Evolutionary conservation across 2,329 filamentous ascomycete species (phyloP).

Genomic region (Aspergillus amoenus): DNA sequence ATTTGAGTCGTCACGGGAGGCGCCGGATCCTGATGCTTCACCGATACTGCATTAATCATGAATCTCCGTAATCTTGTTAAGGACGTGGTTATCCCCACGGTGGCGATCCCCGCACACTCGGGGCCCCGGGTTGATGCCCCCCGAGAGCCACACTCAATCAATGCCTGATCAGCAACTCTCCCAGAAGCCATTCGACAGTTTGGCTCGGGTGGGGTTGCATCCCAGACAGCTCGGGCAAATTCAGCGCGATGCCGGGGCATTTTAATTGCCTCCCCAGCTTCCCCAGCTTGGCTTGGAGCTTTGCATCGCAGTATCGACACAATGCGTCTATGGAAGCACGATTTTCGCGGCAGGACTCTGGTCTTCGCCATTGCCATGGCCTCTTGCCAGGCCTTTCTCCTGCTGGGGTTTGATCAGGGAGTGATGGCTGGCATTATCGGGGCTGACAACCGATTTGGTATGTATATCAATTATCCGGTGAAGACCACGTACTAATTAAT

Average conservation of each 20-base stretch:
- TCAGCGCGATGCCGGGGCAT: not conserved
- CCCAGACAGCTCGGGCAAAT: not conserved
- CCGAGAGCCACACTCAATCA: too few species aligned
- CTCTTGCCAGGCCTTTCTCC: constrained; percentile 42
- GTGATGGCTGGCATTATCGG: constrained; percentile 44
- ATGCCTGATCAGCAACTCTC: too few species aligned
- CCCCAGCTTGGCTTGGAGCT: not conserved
- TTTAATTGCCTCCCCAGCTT: not conserved
- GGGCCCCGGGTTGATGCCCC: too few species aligned
- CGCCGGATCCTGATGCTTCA: too few species aligned
- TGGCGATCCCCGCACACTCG: not conserved
- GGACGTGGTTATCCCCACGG: too few species aligned
- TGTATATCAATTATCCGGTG: not conserved
- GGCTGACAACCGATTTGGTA: constrained; percentile 41
- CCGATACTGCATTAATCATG: too few species aligned
- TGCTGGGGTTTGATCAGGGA: constrained; percentile 50
- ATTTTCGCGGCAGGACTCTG: constrained; percentile 22
- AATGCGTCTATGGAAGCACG: constrained; percentile 23
- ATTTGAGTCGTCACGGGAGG: too few species aligned
- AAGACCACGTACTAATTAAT: too few species aligned
- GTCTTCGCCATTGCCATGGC: constrained; percentile 31
- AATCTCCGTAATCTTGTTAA: too few species aligned
- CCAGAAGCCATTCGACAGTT: too few species aligned
- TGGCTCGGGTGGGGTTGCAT: not conserved
- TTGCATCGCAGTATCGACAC: not conserved